Base-by-base conservation (phyloP, 306 rosid species). In the Begonia masoniana region DNA sequence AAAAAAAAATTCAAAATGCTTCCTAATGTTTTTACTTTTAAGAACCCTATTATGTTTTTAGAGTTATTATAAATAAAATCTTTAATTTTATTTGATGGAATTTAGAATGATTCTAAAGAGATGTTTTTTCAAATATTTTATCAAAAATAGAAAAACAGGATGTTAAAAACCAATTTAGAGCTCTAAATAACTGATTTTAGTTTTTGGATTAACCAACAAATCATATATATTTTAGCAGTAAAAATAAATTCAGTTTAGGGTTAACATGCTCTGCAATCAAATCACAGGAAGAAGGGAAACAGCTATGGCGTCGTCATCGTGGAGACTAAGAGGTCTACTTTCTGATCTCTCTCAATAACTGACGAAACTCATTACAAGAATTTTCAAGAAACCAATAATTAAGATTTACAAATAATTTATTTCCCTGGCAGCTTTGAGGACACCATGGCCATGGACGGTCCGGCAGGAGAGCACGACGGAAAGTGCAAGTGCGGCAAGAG, bases 211-310 rank as follows among this genome's bases (percentile, higher is more conserved):
- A 11, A 45, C 4, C 43, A 10, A 15, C 12, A 14, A n/a, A 49
- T 23, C 24, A 7, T 10, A 14, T 31, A 1, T 48, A 3, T 3
- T 49, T 56, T 19, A 42, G 26, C 60, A 41, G 43, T 12, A 21
- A 21, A 21, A 21, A 21, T 31, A 31, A 31, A 57, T 19, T 45
- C n/a, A 45, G 49, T 45, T 10, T 3, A 21, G 24, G 36, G 11
- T 48, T 49, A 36, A 24, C 15, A 43, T 58, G 5, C n/a, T 58
- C 50, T 50, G 6, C 64, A 4, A 21, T 39, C 41, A 16, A 60
- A 41, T 65, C 42, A 67, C 95, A 88, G 95, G 71, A 88, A 74
- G 80, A 74, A 88, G 75, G 88, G 88, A 66, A 77, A 43, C 80
- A 75, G 60, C 81, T 71, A 74, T 13, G 80, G 71, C 53, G 70